phyloP scores from a whole-genome alignment of 306 rosid genomes.

The Cucumis cinereus region DNA sequence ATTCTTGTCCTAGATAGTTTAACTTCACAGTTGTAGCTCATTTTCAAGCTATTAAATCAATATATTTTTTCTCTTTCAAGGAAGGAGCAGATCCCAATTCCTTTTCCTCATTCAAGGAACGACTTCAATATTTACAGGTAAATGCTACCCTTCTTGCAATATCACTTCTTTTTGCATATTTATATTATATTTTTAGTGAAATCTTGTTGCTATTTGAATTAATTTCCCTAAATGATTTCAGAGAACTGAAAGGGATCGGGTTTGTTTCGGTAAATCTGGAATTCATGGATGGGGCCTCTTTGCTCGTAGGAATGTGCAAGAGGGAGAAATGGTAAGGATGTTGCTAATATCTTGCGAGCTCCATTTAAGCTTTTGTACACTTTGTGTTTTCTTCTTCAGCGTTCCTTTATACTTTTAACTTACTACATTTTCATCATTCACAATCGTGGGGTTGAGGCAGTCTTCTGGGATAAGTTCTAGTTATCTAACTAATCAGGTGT shows the following conservation, averaged over 20 bases:
- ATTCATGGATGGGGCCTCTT: conserved; percentile 99
- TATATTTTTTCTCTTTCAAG: conserved; percentile 28
- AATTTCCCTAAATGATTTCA: conserved; percentile 23
- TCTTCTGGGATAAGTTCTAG: background rate
- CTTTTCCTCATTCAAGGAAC: conserved; percentile 75
- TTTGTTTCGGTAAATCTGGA: conserved; percentile 94
- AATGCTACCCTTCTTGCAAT: conserved; percentile 7
- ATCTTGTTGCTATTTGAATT: background rate
- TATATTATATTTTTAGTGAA: background rate
- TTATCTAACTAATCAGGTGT: background rate
- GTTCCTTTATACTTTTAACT: background rate
- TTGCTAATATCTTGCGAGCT: background rate
- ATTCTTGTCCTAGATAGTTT: conserved; percentile 13
- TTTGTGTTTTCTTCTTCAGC: background rate
- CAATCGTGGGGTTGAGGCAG: background rate
- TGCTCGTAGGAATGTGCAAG: conserved; percentile 80
- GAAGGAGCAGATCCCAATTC: conserved; percentile 44
- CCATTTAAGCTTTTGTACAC: background rate
- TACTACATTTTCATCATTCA: background rate
- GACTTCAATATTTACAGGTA: conserved; percentile 71
- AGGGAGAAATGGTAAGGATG: conserved; percentile 81
- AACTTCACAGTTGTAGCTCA: background rate
- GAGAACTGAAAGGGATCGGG: conserved; percentile 61
- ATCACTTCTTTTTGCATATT: background rate
- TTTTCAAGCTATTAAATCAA: background rate